Base-by-base conservation (phyloP, 768 basidiomycete species). In the Cystobasidium onofrii region DNA sequence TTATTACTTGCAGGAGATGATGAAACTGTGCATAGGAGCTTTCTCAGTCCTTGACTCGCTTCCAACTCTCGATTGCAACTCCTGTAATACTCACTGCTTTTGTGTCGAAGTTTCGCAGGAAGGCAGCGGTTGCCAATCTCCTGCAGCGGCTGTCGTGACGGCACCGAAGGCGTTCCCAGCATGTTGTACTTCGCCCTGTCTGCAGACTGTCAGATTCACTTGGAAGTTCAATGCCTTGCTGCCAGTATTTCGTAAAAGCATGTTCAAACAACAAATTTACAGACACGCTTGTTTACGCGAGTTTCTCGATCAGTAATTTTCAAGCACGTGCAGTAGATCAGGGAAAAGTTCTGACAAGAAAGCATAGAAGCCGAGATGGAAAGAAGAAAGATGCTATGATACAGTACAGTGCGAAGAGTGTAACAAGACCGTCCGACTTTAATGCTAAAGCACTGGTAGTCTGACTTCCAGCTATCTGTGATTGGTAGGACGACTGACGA, bases 101-200 rank as follows among this genome's bases (percentile, higher is more conserved):
- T 60, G 13, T 60, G 57, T 23, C 52, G 52, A 4, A 54, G 27
- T 20, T 54, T 54, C 10, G 52, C 52, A n/a, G 57, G 23, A 60
- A 60, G 57, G 31, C 33, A 29, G 25, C 57, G 25, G 57, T 60
- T 60, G 13, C 57, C 57, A 60, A 60, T 60, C 27, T 60, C 57
- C 57, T 60, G 57, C 57, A 60, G 27, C 27, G 57, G 57, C 29
- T 23, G 57, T 12, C 57, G 57, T 13, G 23, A 12, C n/a, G n/a
- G n/a, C n/a, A n/a, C n/a, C n/a, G n/a, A n/a, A n/a, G n/a, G n/a
- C n/a, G n/a, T n/a, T n/a, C n/a, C n/a, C n/a, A n/a, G n/a, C n/a
- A n/a, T n/a, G n/a, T n/a, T n/a, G n/a, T n/a, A n/a, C n/a, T n/a
- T n/a, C n/a, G n/a, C n/a, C n/a, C n/a, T n/a, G n/a, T n/a, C n/a